Percentiles rank a stretch among this genome's conserved stretches.
These are phyloP conservation scores for Chlorella vulgaris DNA, from an alignment of 139 green algal genomes.

Conservation along the genomic window DNA sequence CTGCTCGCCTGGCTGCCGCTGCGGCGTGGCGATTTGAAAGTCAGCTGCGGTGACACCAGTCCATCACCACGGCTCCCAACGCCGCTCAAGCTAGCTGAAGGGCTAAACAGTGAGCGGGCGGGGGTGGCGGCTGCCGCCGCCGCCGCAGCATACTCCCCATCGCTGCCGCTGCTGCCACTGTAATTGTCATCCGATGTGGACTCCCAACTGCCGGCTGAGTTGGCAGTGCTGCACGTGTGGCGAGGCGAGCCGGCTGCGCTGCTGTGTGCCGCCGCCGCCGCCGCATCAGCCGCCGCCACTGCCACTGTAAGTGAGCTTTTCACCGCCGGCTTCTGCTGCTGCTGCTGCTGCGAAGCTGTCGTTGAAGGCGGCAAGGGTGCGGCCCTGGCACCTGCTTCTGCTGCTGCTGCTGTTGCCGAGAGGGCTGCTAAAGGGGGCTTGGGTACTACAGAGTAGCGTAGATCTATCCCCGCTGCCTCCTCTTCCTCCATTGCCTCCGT, in stretches of 20 bases:
- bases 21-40: constrained; percentile 5
- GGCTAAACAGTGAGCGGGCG: too few relatives aligned
- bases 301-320: constrained; percentile 7
- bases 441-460: constrained; percentile 11
- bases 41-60: too few relatives aligned
- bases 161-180: constrained; percentile 10
- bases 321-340: not conserved
- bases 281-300: constrained; percentile 7
- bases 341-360: not conserved
- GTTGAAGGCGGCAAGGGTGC: not conserved
- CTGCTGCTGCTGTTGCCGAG: not conserved
- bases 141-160: not conserved
- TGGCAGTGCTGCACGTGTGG: not conserved
- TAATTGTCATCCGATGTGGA: constrained; percentile 32
- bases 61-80: not conserved
- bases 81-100: not conserved
- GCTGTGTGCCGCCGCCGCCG: not conserved
- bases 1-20: not conserved
- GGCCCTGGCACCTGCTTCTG: not conserved
- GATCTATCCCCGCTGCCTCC: not conserved
- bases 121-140: not conserved
- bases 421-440: not conserved
- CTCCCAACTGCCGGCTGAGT: constrained; percentile 20
- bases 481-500: too few relatives aligned
- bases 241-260: not conserved